A percentile compares a stretch with the other conserved stretches of the same genome.
phyloP scores from a whole-genome alignment of 2,329 filamentous ascomycete species.

The Epichloe sylvatica region DNA sequence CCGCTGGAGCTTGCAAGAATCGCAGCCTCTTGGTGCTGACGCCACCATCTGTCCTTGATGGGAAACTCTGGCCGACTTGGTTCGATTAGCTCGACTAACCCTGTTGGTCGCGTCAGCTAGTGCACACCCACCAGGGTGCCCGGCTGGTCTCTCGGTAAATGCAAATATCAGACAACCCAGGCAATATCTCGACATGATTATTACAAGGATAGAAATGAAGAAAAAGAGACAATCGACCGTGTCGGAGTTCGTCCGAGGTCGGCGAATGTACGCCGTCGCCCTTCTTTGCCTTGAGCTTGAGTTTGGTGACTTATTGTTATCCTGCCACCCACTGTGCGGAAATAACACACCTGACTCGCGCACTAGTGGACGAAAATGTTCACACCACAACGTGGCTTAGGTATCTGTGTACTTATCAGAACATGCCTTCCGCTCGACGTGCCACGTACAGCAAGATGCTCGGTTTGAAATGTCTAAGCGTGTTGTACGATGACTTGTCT shows the following conservation, averaged over 20 bases:
- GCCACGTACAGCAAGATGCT: too few species aligned
- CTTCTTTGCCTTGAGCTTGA: not conserved
- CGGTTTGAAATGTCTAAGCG: too few species aligned
- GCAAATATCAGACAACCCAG: not conserved
- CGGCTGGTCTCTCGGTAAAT: constrained; percentile 6
- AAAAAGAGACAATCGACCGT: constrained; percentile 4
- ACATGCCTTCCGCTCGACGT: too few species aligned
- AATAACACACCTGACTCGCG: constrained; percentile 2
- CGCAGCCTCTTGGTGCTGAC: not conserved
- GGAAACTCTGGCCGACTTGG: not conserved
- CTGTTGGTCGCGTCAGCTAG: not conserved
- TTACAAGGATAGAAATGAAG: constrained; percentile 1
- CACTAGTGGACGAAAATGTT: not conserved
- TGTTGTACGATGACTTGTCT: too few species aligned
- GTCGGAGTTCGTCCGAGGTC: constrained; percentile 7
- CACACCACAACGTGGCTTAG: not conserved
- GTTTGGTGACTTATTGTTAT: not conserved
- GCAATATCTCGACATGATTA: not conserved
- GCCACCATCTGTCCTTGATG: constrained; percentile 1
- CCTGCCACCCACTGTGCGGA: not conserved
- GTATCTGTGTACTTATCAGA: not conserved
- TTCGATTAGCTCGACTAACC: not conserved
- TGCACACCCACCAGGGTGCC: not conserved
- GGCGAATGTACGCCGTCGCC: constrained; percentile 2
- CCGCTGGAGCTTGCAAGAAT: not conserved